A percentile compares a stretch with the other conserved stretches of the same genome.
Conservation (phyloP, 768 basidiomycete species). For the Leccinum broughii region DNA sequence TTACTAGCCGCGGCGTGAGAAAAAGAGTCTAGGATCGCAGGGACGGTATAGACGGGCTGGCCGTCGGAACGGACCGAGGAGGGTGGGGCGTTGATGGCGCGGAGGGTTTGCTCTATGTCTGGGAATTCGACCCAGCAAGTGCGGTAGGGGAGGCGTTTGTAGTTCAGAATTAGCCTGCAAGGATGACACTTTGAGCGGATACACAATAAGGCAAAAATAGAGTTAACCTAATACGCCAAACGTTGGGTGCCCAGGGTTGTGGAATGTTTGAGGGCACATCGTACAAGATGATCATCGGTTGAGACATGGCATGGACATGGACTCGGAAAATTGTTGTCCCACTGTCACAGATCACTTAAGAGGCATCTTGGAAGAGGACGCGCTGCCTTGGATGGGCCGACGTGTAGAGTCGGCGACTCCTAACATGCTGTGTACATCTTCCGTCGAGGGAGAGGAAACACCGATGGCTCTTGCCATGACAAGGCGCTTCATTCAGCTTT, state of each 20-base stretch:
- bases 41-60: conserved; percentile 64
- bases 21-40: conserved; percentile 61
- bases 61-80: conserved; percentile 55
- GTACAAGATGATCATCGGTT: conserved; percentile 62
- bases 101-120: conserved; percentile 63
- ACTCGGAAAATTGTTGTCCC: background rate
- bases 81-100: conserved; percentile 59
- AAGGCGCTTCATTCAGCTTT: conserved; percentile 2
- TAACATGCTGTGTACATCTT: conserved; percentile 15
- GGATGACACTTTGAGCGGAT: background rate
- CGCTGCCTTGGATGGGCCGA: conserved; percentile 6
- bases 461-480: conserved; percentile 14
- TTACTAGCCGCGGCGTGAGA: conserved; percentile 11
- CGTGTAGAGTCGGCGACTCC: background rate
- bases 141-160: conserved; percentile 66
- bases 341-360: conserved; percentile 13
- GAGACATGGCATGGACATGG: conserved; percentile 34
- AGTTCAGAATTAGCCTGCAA: conserved; percentile 73
- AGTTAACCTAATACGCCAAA: conserved; percentile 67
- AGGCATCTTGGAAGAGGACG: background rate
- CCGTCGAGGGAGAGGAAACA: conserved; percentile 12
- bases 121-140: conserved; percentile 73
- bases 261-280: conserved; percentile 60
- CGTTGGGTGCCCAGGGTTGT: conserved; percentile 75
- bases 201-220: background rate